Percentiles rank a stretch among this genome's conserved stretches.
Evolutionary conservation across 805 yeast species (phyloP).

Genomic region (Tetrapisispora phaffii): DNA sequence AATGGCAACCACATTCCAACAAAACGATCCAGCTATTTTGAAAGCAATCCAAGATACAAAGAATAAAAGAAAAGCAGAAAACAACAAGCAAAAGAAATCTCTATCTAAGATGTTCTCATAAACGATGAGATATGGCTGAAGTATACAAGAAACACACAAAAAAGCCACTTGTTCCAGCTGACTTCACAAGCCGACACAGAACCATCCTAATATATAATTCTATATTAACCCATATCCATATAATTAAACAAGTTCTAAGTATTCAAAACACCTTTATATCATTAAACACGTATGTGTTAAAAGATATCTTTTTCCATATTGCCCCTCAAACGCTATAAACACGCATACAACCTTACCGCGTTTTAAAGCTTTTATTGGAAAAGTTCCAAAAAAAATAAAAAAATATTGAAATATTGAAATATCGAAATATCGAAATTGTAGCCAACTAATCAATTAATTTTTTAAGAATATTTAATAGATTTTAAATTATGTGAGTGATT

Average conservation of each 20-base stretch:
- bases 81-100: conserved; percentile 63
- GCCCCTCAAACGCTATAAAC: too few relatives aligned
- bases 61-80: conserved; percentile 40
- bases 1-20: conserved; percentile 53
- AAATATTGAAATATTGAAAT: background rate
- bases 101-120: conserved; percentile 53
- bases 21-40: conserved; percentile 61
- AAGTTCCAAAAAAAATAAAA: background rate
- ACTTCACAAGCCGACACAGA: too few relatives aligned
- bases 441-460: conserved; percentile 1
- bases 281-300: background rate
- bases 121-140: too few relatives aligned
- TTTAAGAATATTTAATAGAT: background rate
- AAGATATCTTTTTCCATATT: too few relatives aligned
- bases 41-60: conserved; percentile 56
- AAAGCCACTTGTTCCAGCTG: too few relatives aligned
- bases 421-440: too few relatives aligned
- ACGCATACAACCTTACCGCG: too few relatives aligned
- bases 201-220: too few relatives aligned
- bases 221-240: too few relatives aligned
- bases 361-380: background rate
- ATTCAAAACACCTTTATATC: background rate
- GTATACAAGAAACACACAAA: too few relatives aligned
- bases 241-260: too few relatives aligned
- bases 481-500: too few relatives aligned